Percentiles rank a stretch among this genome's conserved stretches.
These are phyloP conservation scores for Phaffia rhodozyma DNA, from an alignment of 1,284 basidiomycete genomes.

Conservation along the genomic window DNA sequence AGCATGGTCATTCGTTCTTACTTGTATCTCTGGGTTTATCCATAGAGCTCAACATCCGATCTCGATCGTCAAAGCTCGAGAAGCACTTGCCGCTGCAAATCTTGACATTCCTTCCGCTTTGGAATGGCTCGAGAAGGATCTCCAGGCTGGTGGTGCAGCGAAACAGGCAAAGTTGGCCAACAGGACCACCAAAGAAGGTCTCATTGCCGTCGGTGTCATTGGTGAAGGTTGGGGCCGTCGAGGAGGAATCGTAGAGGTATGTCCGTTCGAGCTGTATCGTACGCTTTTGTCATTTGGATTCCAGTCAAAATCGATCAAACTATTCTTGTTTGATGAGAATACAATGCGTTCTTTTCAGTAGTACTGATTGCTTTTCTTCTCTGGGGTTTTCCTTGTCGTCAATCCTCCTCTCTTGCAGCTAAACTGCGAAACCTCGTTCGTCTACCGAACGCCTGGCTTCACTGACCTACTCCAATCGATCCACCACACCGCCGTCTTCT, in stretches of 20 bases:
- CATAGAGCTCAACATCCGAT: conserved; percentile 13
- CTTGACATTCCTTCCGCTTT: conserved; percentile 12
- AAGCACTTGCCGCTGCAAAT: conserved; percentile 10
- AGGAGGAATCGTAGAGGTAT: conserved; percentile 17
- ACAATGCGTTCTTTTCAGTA: neutral
- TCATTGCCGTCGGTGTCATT: conserved; percentile 16
- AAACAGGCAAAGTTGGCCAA: conserved; percentile 15
- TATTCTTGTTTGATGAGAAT: too few relatives aligned
- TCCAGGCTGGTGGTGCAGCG: conserved; percentile 9
- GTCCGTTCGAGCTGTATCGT: neutral
- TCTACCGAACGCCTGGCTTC: conserved; percentile 16
- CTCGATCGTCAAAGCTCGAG: conserved; percentile 16
- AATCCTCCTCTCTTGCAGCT: conserved; percentile 1
- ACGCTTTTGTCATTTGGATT: neutral
- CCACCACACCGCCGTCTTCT: conserved; percentile 14
- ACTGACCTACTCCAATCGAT: conserved; percentile 11
- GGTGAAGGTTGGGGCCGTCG: conserved; percentile 15
- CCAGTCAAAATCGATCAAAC: too few relatives aligned
- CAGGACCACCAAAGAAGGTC: conserved; percentile 11
- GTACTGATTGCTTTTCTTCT: neutral
- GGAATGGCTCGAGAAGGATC: conserved; percentile 15
- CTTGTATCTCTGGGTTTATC: neutral
- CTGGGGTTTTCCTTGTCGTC: neutral
- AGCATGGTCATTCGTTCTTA: neutral
- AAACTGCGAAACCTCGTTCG: conserved; percentile 18